Percentiles rank a stretch among this genome's conserved stretches.
These are phyloP conservation scores for Sergeia podlipaevii DNA, from an alignment of 208 protist species.

Conservation along the genomic window DNA sequence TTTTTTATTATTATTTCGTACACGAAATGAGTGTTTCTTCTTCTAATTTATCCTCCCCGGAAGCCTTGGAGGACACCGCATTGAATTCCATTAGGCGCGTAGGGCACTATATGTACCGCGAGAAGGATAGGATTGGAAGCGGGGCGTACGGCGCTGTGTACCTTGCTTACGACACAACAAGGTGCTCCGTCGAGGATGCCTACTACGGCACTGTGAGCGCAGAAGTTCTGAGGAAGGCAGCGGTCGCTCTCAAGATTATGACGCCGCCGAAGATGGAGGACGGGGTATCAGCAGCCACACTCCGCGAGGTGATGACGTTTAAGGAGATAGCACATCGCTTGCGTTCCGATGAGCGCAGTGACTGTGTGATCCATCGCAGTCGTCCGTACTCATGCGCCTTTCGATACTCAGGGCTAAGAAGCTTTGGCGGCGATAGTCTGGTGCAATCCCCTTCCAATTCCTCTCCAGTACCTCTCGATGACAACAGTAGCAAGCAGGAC, in stretches of 20 bases:
- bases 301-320: conserved; percentile 90
- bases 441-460: conserved; percentile 9
- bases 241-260: conserved; percentile 84
- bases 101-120: conserved; percentile 39
- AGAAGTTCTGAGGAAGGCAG: conserved; percentile 33
- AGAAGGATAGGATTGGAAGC: conserved; percentile 93
- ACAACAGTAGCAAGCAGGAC: background rate
- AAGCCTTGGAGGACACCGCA: background rate
- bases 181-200: background rate
- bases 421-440: conserved; percentile 11
- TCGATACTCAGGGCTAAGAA: too few relatives aligned
- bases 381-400: background rate
- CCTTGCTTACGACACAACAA: conserved; percentile 43
- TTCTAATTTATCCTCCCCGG: background rate
- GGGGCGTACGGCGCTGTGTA: conserved; percentile 97
- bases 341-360: conserved; percentile 5
- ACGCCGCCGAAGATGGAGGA: conserved; percentile 62
- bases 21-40: background rate
- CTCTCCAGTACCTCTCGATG: background rate
- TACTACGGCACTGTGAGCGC: conserved; percentile 14
- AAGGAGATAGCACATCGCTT: conserved; percentile 77
- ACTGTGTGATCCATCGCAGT: conserved; percentile 3
- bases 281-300: conserved; percentile 78
- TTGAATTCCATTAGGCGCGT: background rate
- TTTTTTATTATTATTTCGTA: conserved; percentile 13